Conservation (phyloP, 192 early-diverging fungal genomes). For the Spinellus fusiger region DNA sequence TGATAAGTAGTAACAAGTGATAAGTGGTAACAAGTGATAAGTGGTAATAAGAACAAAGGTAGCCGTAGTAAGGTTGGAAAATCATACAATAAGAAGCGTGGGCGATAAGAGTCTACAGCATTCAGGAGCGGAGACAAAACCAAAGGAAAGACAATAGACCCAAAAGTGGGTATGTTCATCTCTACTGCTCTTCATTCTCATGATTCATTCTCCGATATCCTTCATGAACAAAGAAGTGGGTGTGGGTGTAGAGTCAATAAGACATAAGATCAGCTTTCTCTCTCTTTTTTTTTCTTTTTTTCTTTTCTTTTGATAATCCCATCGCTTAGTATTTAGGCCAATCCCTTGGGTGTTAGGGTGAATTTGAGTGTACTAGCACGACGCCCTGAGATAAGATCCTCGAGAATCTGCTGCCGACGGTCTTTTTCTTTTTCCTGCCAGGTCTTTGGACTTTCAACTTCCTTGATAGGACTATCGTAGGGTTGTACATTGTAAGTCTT, state of each 20-base stretch:
- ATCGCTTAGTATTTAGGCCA: constrained; percentile 8
- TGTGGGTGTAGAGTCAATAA: too few relatives aligned
- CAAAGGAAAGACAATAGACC: too few relatives aligned
- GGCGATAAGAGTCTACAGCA: too few relatives aligned
- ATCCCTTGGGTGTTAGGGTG: constrained; percentile 24
- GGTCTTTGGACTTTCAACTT: constrained; percentile 1
- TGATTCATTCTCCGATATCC: too few relatives aligned
- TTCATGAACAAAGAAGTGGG: too few relatives aligned
- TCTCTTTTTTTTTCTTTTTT: not conserved
- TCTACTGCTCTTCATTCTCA: too few relatives aligned
- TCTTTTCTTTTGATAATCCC: not conserved
- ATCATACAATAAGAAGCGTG: not conserved
- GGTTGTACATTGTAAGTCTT: constrained; percentile 23
- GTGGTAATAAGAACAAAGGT: not conserved
- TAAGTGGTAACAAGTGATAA: too few relatives aligned
- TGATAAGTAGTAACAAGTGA: too few relatives aligned
- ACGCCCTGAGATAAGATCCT: constrained; percentile 27
- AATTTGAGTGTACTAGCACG: constrained; percentile 29
- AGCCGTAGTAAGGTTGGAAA: not conserved
- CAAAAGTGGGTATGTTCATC: too few relatives aligned
- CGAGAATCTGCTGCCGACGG: constrained; percentile 10
- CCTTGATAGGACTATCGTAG: not conserved
- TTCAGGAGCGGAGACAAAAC: too few relatives aligned
- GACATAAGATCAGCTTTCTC: not conserved
- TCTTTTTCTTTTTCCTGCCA: constrained; percentile 15